Base-by-base conservation (phyloP, 352 stramenopile species). In the Pythium folliculosum region DNA sequence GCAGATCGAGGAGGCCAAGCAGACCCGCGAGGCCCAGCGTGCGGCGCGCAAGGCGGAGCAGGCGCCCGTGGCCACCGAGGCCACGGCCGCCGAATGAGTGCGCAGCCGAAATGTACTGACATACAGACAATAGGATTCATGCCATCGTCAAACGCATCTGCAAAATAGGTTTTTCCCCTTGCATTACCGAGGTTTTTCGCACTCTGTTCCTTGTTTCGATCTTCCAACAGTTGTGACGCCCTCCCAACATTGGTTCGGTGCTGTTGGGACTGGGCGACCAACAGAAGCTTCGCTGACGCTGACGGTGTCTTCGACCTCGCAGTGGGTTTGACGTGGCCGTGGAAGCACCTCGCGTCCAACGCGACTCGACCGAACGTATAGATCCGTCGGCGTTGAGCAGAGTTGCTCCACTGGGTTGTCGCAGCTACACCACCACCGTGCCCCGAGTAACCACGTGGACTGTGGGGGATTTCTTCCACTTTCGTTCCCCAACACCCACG, bases 1-100 rank as follows among this genome's bases (percentile, higher is more conserved):
- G 27, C 69, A 76, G 17, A 74, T 91, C 16, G 60, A 54, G 12
- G 63, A 75, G 44, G 77, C 75, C 40, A 91, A 91, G 65, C 71
- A 82, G 60, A 56, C 64, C 35, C 85, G 83, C 22, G 76, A 86
- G 43, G 70, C 80, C 2, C 68, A 82, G 52, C 77, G 59, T 5
- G 63, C 47, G 35, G 80, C 56, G 67, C 77, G 51, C 50, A 66
- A 63, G 75, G 81, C 65, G 32, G 72, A 81, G 52, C 63, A 80
- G 44, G 17, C 40, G 14, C 40, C 40, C 40, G 62, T 76, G 25
- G 57, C 70, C 49, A 23, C 48, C 25, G 58, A 47, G 52, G 53
- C 53, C 40, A 55, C 43, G n/a, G 17, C 27, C n/a, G 32, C 25
- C 44, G 22, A 60, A 43, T 67, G 60, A 57, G 32, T 25, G 22